These are phyloP conservation scores for Ochromonas danica DNA, from an alignment of 108 stramenopile species.

Conservation along the genomic window DNA sequence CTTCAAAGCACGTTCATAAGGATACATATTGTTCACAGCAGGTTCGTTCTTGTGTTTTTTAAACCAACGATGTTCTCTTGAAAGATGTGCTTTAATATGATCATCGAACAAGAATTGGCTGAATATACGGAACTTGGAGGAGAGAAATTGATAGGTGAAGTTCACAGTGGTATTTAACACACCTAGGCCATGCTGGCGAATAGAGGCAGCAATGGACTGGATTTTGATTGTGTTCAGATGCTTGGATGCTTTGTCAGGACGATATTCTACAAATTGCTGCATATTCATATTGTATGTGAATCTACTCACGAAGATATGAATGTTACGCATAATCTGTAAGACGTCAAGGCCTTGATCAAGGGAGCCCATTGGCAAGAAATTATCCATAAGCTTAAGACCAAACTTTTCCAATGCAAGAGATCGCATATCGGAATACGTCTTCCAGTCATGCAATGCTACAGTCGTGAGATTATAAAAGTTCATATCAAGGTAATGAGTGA, in stretches of 20 bases:
- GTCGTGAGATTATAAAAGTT: constrained; percentile 66
- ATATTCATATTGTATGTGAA: constrained; percentile 69
- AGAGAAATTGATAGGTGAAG: constrained; percentile 63
- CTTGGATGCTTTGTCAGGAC: constrained; percentile 55
- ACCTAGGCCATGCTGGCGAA: constrained; percentile 67
- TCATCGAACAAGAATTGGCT: constrained; percentile 61
- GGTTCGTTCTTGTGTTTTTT: constrained; percentile 44
- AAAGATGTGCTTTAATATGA: constrained; percentile 53
- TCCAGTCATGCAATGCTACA: constrained; percentile 66
- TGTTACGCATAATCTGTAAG: constrained; percentile 63
- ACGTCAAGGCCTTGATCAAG: constrained; percentile 63
- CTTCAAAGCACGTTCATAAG: constrained; percentile 53
- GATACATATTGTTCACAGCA: constrained; percentile 57
- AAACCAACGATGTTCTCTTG: constrained; percentile 62
- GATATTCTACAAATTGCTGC: constrained; percentile 65
- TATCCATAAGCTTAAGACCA: constrained; percentile 57
- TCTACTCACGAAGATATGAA: constrained; percentile 54
- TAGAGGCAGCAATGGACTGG: constrained; percentile 43
- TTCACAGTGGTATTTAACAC: constrained; percentile 63
- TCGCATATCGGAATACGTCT: constrained; percentile 65
- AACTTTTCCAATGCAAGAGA: constrained; percentile 55
- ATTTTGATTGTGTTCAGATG: constrained; percentile 58
- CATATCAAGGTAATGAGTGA: constrained; percentile 48
- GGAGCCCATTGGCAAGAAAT: constrained; percentile 60
- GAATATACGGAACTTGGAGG: constrained; percentile 48